Conservation (phyloP, 2,329 filamentous ascomycete genomes). For the Exophiala phaeomuriformis region DNA sequence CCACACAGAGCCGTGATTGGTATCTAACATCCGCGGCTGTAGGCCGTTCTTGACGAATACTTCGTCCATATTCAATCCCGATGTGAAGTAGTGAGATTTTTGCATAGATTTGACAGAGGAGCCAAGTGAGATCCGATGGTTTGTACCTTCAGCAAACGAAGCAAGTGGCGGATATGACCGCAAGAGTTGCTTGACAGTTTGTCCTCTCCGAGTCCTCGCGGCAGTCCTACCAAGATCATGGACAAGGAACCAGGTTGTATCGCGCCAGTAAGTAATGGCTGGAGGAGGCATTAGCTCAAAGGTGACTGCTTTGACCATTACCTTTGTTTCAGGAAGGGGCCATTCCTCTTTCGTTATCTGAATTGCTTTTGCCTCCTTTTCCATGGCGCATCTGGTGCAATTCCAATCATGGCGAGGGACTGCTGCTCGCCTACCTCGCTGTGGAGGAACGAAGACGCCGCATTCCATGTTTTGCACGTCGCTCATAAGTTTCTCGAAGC, state of each 20-base stretch:
- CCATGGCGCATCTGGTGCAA: slow-evolving; percentile 37
- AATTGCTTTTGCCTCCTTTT: slow-evolving; percentile 33
- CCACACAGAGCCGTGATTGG: slow-evolving; percentile 9
- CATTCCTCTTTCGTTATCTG: slow-evolving; percentile 49
- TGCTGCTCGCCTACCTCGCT: neutral
- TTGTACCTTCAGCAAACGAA: slow-evolving; percentile 14
- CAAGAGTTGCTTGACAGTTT: slow-evolving; percentile 1
- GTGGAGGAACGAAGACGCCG: neutral
- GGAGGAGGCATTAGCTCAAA: slow-evolving; percentile 47
- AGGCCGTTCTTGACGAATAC: slow-evolving; percentile 46
- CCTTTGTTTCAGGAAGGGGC: slow-evolving; percentile 41
- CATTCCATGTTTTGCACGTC: slow-evolving; percentile 9
- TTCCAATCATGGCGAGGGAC: neutral
- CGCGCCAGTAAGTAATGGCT: slow-evolving; percentile 44
- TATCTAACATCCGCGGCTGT: slow-evolving; percentile 37
- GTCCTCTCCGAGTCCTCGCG: neutral
- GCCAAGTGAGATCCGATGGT: slow-evolving; percentile 16
- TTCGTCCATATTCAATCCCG: slow-evolving; percentile 24
- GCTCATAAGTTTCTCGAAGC: slow-evolving; percentile 30
- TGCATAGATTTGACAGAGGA: slow-evolving; percentile 14
- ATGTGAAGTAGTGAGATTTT: slow-evolving; percentile 22
- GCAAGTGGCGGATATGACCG: slow-evolving; percentile 4
- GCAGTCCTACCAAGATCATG: slow-evolving; percentile 29
- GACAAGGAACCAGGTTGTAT: slow-evolving; percentile 41
- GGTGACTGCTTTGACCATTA: slow-evolving; percentile 39